These are phyloP conservation scores for Boletus tylopilopsis DNA, from an alignment of 768 basidiomycete genomes.

Conservation along the genomic window DNA sequence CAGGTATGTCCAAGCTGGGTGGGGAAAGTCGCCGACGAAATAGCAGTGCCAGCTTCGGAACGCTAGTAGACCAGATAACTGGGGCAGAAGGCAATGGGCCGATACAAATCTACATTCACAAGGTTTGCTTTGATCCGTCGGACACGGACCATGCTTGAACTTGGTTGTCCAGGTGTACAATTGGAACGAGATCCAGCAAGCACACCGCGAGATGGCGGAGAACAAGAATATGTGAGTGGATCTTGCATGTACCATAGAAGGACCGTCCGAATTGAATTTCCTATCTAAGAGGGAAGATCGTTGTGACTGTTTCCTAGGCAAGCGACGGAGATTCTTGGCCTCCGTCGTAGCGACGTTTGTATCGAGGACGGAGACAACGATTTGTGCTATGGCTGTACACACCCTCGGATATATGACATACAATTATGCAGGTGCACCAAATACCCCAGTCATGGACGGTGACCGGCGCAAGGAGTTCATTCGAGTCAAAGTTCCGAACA, in stretches of 20 bases:
- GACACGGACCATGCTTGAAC: slow-evolving; percentile 4
- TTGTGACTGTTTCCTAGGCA: slow-evolving; percentile 24
- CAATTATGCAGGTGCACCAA: too few species aligned
- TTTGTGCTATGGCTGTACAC: neutral
- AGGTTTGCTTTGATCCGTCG: slow-evolving; percentile 42
- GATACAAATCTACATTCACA: slow-evolving; percentile 74
- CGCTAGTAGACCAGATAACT: slow-evolving; percentile 57
- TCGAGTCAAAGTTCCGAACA: neutral
- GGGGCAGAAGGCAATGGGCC: slow-evolving; percentile 52
- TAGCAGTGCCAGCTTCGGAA: slow-evolving; percentile 48
- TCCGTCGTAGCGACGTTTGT: slow-evolving; percentile 7
- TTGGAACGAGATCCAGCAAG: slow-evolving; percentile 75
- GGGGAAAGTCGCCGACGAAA: neutral
- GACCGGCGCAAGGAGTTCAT: slow-evolving; percentile 1
- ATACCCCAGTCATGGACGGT: neutral
- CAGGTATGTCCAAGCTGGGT: slow-evolving; percentile 36
- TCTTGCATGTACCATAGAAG: neutral
- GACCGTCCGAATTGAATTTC: neutral
- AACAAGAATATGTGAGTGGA: slow-evolving; percentile 51
- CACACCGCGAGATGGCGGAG: slow-evolving; percentile 81
- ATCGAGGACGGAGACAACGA: neutral
- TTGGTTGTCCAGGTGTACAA: slow-evolving; percentile 57
- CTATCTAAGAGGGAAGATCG: slow-evolving; percentile 33
- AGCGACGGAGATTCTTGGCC: slow-evolving; percentile 8
- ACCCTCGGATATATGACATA: neutral